Conservation (phyloP, 345 rosid genomes). For the Gossypium mustelinum region DNA sequence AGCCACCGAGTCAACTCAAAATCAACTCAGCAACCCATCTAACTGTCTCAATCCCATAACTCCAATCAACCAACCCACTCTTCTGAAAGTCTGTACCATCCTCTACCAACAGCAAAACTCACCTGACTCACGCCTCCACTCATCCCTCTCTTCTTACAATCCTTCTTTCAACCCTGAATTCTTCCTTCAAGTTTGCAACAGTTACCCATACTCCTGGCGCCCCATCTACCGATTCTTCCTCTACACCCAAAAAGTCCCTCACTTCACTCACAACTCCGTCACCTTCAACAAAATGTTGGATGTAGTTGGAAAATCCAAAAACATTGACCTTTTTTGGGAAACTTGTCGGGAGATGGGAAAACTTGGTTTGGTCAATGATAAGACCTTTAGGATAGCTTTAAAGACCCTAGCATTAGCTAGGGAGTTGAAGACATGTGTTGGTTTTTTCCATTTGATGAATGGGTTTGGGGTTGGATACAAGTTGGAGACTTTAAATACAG, state of each 20-base stretch:
- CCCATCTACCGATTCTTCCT: slow-evolving; percentile 72
- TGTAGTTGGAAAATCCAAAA: slow-evolving; percentile 57
- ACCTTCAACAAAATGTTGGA: slow-evolving; percentile 69
- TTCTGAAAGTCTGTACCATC: no score
- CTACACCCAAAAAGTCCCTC: slow-evolving; percentile 43
- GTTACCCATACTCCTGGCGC: slow-evolving; percentile 76
- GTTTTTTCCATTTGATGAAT: slow-evolving; percentile 62
- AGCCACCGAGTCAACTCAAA: no score
- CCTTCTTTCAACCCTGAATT: slow-evolving; percentile 54
- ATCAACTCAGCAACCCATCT: no score
- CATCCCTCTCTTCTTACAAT: slow-evolving; percentile 44
- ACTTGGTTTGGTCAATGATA: slow-evolving; percentile 49
- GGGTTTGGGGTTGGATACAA: slow-evolving; percentile 46
- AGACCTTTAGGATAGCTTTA: slow-evolving; percentile 55
- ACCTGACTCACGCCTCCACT: slow-evolving; percentile 36
- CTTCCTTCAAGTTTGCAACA: slow-evolving; percentile 88
- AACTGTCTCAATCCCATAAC: no score
- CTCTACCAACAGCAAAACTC: no score
- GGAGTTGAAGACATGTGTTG: slow-evolving; percentile 67
- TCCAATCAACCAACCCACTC: no score
- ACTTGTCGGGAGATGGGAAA: slow-evolving; percentile 43
- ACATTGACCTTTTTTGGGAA: slow-evolving; percentile 75
- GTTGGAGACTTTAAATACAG: slow-evolving; percentile 48
- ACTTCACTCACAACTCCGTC: slow-evolving; percentile 42
- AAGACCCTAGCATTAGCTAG: slow-evolving; percentile 58